Conservation (phyloP, 441 rosid genomes). For the Brassica balearica region DNA sequence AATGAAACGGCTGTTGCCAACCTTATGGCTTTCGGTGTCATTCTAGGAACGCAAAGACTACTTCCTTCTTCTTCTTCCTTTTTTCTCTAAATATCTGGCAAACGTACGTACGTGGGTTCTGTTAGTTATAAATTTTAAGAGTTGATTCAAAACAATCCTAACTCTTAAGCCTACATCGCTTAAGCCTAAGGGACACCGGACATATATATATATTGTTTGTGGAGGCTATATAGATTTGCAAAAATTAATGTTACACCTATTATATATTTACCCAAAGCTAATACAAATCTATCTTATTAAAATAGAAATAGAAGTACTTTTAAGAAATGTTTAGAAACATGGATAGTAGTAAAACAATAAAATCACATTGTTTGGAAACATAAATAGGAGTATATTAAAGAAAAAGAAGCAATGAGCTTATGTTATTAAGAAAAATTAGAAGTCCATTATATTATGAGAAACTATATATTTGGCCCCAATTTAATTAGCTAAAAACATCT, state of each 20-base stretch:
- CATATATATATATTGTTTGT: not conserved
- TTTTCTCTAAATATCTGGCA: constrained; percentile 11
- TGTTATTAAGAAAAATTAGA: too few species aligned
- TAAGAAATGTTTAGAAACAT: too few species aligned
- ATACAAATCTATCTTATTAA: not conserved
- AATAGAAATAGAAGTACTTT: too few species aligned
- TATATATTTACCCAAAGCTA: not conserved
- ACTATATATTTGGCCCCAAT: too few species aligned
- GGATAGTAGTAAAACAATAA: too few species aligned
- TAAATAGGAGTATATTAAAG: too few species aligned
- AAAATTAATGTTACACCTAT: not conserved
- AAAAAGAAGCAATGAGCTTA: too few species aligned
- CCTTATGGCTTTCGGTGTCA: constrained; percentile 32
- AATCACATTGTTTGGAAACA: too few species aligned
- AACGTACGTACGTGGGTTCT: constrained; percentile 15
- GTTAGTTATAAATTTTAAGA: not conserved
- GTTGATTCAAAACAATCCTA: not conserved
- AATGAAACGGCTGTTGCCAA: constrained; percentile 33
- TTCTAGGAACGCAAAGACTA: constrained; percentile 27
- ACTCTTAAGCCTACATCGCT: not conserved
- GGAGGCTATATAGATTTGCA: constrained; percentile 2
- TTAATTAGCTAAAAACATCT: too few species aligned
- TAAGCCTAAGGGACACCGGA: not conserved
- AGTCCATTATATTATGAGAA: too few species aligned
- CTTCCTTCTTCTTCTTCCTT: not conserved